phyloP scores from a whole-genome alignment of 108 stramenopile genomes.

The Parietichytrium sp. region DNA sequence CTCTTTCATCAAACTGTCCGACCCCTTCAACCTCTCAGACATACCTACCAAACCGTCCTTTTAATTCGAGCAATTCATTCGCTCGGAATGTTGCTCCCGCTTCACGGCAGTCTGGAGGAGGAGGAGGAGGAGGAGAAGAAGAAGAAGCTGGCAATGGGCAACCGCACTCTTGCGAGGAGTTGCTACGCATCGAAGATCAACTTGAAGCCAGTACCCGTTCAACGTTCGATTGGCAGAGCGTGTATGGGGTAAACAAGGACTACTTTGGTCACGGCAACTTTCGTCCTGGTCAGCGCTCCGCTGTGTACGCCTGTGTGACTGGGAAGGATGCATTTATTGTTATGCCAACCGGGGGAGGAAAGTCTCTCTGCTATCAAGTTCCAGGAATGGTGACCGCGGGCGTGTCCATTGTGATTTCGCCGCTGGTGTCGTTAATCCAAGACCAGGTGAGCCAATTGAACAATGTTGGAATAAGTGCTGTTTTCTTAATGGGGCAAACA shows the following conservation, averaged over 20 bases:
- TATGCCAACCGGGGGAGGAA: conserved; percentile 98
- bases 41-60: no score
- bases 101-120: background rate
- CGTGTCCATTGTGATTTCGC: conserved; percentile 86
- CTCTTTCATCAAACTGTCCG: no score
- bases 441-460: conserved; percentile 89
- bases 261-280: conserved; percentile 81
- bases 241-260: conserved; percentile 46
- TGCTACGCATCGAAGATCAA: no score
- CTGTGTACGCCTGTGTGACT: conserved; percentile 80
- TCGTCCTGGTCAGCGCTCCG: conserved; percentile 82
- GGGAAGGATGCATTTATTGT: conserved; percentile 91
- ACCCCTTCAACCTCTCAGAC: no score
- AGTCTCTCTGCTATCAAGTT: conserved; percentile 79
- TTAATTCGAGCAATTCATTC: no score
- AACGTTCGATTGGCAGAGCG: background rate
- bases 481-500: conserved; percentile 67
- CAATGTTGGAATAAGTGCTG: conserved; percentile 76
- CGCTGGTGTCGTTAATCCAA: conserved; percentile 91
- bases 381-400: conserved; percentile 72
- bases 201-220: background rate
- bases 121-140: no score
- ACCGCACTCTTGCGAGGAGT: no score
- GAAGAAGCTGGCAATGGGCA: no score
- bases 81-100: background rate